These are phyloP conservation scores for Amaranthus palmeri DNA, from an alignment of 148 eudicot genomes.

Conservation along the genomic window DNA sequence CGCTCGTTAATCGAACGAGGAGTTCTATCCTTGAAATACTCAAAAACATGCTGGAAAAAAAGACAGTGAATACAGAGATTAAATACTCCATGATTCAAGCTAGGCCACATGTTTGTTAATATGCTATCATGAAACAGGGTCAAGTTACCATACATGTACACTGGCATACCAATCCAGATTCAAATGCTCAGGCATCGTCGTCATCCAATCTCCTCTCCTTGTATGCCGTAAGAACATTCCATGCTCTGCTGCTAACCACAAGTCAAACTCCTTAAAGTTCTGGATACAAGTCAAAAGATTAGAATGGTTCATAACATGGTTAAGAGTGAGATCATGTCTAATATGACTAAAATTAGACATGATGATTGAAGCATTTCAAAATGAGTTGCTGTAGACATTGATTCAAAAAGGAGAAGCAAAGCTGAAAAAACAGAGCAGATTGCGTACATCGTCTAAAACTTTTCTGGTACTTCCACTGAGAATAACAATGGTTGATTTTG, in stretches of 20 bases:
- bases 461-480: slow-evolving; percentile 66
- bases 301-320: too few species aligned
- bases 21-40: slow-evolving; percentile 80
- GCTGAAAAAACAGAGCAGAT: slow-evolving; percentile 5
- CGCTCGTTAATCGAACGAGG: slow-evolving; percentile 69
- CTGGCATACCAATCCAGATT: slow-evolving; percentile 83
- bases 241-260: slow-evolving; percentile 91
- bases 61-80: not conserved
- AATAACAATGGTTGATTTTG: slow-evolving; percentile 51
- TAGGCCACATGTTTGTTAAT: too few species aligned
- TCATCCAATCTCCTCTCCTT: slow-evolving; percentile 65
- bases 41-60: slow-evolving; percentile 70
- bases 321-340: too few species aligned
- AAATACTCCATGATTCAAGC: not conserved
- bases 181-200: slow-evolving; percentile 69
- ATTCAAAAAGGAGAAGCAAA: not conserved
- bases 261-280: slow-evolving; percentile 59
- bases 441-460: slow-evolving; percentile 54
- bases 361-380: not conserved
- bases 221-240: slow-evolving; percentile 78
- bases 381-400: not conserved
- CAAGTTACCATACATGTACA: slow-evolving; percentile 40
- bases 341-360: slow-evolving; percentile 5
- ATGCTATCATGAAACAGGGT: too few species aligned
- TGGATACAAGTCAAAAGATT: slow-evolving; percentile 14